These are phyloP conservation scores for Cystobasidium tubakii DNA, from an alignment of 768 basidiomycete genomes.

Conservation along the genomic window DNA sequence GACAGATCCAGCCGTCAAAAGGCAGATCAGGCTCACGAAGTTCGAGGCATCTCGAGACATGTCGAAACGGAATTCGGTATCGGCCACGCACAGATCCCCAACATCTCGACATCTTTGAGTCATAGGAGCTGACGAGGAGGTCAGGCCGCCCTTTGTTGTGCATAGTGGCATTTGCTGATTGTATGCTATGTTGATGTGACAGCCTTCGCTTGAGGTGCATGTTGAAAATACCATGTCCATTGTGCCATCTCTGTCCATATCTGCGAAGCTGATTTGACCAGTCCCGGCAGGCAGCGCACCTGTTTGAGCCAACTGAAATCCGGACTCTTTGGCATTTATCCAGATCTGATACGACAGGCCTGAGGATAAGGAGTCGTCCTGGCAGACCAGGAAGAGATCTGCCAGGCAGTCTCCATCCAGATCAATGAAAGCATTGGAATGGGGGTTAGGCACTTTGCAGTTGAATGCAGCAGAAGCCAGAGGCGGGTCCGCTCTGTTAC, in stretches of 20 bases:
- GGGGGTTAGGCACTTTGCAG: conserved; percentile 77
- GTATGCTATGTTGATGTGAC: conserved; percentile 83
- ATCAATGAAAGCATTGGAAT: conserved; percentile 90
- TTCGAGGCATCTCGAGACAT: conserved; percentile 55
- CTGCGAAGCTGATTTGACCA: conserved; percentile 78
- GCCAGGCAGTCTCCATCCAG: conserved; percentile 92
- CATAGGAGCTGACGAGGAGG: conserved; percentile 50
- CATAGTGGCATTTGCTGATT: conserved; percentile 86
- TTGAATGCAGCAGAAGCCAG: conserved; percentile 52
- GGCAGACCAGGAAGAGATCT: conserved; percentile 88
- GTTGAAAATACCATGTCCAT: conserved; percentile 90
- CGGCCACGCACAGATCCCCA: conserved; percentile 71
- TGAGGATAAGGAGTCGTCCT: conserved; percentile 56
- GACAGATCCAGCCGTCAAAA: conserved; percentile 26
- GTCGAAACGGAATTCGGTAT: conserved; percentile 73
- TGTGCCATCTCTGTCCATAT: conserved; percentile 91
- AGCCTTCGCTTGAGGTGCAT: conserved; percentile 63
- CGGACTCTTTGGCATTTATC: conserved; percentile 73
- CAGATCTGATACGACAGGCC: conserved; percentile 76
- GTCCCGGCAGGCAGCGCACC: conserved; percentile 65
- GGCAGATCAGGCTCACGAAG: conserved; percentile 51
- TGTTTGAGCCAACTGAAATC: conserved; percentile 64
- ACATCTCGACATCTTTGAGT: conserved; percentile 67
- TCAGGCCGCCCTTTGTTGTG: conserved; percentile 13
- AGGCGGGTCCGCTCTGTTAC: conserved; percentile 57